These are phyloP conservation scores for Symbiotaphrina buchneri DNA, from an alignment of 495 filamentous ascomycete species.

Conservation along the genomic window DNA sequence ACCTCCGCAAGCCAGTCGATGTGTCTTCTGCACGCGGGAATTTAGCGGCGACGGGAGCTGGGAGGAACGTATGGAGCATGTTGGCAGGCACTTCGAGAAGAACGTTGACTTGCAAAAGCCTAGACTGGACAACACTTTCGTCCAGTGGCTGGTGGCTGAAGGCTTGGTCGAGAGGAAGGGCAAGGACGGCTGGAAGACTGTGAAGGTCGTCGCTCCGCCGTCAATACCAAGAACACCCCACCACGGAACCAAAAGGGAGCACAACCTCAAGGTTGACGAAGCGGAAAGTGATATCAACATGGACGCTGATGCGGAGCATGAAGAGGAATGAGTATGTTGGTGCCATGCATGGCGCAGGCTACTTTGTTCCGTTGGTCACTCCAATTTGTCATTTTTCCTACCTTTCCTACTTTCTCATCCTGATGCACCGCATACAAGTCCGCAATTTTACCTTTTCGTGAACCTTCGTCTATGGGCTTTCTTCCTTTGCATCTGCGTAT, in stretches of 20 bases:
- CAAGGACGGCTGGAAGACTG: not conserved
- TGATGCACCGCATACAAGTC: too few species aligned
- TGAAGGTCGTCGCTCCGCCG: not conserved
- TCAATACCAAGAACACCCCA: not conserved
- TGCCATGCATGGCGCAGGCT: too few species aligned
- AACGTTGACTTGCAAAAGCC: slow-evolving; percentile 10
- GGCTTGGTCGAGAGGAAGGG: slow-evolving; percentile 14
- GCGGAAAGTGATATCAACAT: not conserved
- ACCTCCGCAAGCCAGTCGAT: slow-evolving; percentile 36
- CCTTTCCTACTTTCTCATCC: too few species aligned
- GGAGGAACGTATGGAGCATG: slow-evolving; percentile 81
- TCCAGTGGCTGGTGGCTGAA: slow-evolving; percentile 26
- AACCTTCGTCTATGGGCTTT: too few species aligned
- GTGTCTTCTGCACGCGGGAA: slow-evolving; percentile 36
- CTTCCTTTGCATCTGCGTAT: too few species aligned
- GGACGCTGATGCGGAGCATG: slow-evolving; percentile 4
- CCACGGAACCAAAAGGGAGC: not conserved
- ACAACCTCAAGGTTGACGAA: not conserved
- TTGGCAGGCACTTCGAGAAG: slow-evolving; percentile 59
- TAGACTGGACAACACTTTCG: slow-evolving; percentile 12
- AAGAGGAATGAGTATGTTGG: not conserved
- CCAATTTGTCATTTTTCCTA: too few species aligned
- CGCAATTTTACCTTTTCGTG: too few species aligned
- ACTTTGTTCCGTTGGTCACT: too few species aligned
- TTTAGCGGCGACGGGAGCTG: slow-evolving; percentile 47